Evolutionary conservation across 495 filamentous ascomycete genomes (phyloP), one percentile per base, ranked within the genome.

Genomic region (Aspergillus funiculosus): DNA sequence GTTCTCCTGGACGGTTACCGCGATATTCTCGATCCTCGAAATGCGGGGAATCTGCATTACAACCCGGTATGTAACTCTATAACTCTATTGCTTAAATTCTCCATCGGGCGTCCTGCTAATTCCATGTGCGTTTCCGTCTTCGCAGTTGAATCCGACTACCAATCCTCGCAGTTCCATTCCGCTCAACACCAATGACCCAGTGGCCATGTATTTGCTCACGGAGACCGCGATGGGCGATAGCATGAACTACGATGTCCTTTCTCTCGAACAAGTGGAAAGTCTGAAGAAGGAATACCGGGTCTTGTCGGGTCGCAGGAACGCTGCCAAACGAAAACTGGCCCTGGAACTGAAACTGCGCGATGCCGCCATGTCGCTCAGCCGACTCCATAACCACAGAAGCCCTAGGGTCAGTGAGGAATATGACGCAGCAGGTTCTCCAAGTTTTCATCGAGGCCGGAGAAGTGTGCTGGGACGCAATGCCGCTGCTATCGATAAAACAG

Each of bases 321-420:
- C 82, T 34, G 79, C 86, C 8, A 80, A 81, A 57, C 76, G 86
- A 26, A 95, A 87, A 64, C 74, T 97, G 27, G 79, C 82, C n/a
- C 80, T 96, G 35, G 92, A 98, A 58, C 86, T 80, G 17, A 97
- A 96, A 66, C 83, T 95, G 46, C 82, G 88, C 48, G 91, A 96
- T 74, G 94, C 92, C 0, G 90, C 94, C 8, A 74, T 83, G 47
- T 92, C 87, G 11, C 81, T 98, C 59, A 81, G 79, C 32, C 75
- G 86, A 52, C 68, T 98, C 19, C 85, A 94, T 58, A 78, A 76
- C 17, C 71, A 73, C 40, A 76, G 73, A 44, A 72, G 66, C 24
- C 55, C 62, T 20, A 52, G 66, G 31, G 54, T 46, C 44, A 62
- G 66, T 52, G 55, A 64, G 20, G 60, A 64, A 7, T 64, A 60